Conservation (phyloP, 306 rosid species). For the Hylodesmum podocarpum region DNA sequence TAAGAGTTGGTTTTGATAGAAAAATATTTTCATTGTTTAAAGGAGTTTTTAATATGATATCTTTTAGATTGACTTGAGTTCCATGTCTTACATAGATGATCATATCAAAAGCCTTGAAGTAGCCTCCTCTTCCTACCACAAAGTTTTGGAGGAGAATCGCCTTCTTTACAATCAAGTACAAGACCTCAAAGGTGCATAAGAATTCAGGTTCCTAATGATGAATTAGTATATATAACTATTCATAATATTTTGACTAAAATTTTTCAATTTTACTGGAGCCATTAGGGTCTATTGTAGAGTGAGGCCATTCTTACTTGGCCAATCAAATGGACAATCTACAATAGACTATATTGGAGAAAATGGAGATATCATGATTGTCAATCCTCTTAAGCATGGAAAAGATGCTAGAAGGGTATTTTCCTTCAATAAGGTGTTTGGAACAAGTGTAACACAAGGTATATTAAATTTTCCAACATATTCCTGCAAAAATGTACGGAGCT, state of each 20-base stretch:
- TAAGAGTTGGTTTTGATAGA: conserved; percentile 10
- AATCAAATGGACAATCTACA: conserved; percentile 65
- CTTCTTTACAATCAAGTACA: conserved; percentile 92
- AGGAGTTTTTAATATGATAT: not conserved
- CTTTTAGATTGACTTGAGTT: conserved; percentile 25
- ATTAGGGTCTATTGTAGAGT: conserved; percentile 95
- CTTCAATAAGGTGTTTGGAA: conserved; percentile 87
- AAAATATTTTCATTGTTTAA: conserved; percentile 2
- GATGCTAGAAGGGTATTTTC: conserved; percentile 88
- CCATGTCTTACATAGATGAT: conserved; percentile 48
- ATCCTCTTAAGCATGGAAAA: conserved; percentile 87
- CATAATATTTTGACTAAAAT: not conserved
- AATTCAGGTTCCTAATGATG: not conserved
- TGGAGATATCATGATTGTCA: conserved; percentile 91
- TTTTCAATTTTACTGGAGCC: conserved; percentile 56
- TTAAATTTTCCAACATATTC: not conserved
- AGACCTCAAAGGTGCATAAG: conserved; percentile 84
- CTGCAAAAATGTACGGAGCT: conserved; percentile 7
- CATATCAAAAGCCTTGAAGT: conserved; percentile 80
- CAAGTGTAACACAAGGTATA: conserved; percentile 91
- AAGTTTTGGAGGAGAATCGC: conserved; percentile 89
- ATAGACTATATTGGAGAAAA: conserved; percentile 96
- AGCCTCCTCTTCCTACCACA: conserved; percentile 87
- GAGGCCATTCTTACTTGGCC: conserved; percentile 82
- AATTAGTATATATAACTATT: not conserved